Evolutionary conservation across 257 asterid species (phyloP).

Genomic region (Solanum peruvianum): DNA sequence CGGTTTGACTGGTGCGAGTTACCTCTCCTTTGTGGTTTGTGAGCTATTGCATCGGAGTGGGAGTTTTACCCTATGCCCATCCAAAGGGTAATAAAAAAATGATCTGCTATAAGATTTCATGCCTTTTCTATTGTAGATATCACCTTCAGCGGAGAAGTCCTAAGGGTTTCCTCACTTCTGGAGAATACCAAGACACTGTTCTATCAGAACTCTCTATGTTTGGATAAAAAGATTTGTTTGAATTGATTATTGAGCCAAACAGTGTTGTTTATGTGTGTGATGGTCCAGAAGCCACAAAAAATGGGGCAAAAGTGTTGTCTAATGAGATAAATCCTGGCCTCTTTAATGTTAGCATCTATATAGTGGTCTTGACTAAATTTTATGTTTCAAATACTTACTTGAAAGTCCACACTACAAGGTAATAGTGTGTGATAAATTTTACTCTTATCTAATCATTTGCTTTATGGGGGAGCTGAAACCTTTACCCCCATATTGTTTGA

Average conservation of each 20-base stretch:
- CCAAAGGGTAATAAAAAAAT: background rate
- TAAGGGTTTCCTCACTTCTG: background rate
- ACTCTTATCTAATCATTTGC: background rate
- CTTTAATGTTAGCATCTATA: conserved; percentile 69
- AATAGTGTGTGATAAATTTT: background rate
- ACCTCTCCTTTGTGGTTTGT: too few relatives aligned
- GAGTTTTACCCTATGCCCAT: too few relatives aligned
- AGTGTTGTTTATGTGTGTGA: conserved; percentile 2
- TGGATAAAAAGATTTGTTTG: background rate
- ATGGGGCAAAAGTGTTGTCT: conserved; percentile 67
- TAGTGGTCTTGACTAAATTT: conserved; percentile 55
- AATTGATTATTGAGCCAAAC: background rate
- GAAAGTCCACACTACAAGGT: conserved; percentile 79
- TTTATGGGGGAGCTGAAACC: background rate
- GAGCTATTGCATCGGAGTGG: too few relatives aligned
- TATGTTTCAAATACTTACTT: conserved; percentile 75
- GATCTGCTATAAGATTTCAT: background rate
- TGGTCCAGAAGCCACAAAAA: conserved; percentile 59
- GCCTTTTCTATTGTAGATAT: background rate
- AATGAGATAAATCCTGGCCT: conserved; percentile 90
- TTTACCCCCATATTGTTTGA: background rate
- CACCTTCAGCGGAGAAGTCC: background rate
- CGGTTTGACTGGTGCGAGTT: too few relatives aligned
- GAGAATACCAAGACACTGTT: background rate
- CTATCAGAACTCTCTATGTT: background rate